Conservation (phyloP, 805 yeast species). For the Crinitomyces ghanaensis region DNA sequence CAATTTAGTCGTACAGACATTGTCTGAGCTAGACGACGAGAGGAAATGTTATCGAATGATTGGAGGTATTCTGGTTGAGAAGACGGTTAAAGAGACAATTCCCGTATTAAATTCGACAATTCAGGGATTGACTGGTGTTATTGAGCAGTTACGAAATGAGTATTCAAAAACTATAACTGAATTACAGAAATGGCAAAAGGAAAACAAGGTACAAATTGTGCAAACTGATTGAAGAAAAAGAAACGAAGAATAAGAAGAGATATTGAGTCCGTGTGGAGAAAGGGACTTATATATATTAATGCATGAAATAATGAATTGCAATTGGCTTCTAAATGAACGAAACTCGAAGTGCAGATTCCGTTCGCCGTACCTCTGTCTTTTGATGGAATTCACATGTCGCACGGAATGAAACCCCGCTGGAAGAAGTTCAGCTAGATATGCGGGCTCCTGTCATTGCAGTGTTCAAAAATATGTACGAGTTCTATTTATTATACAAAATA, state of each 20-base stretch:
- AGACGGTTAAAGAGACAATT: constrained; percentile 64
- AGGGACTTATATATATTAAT: neutral
- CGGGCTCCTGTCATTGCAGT: too few species aligned
- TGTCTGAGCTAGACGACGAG: constrained; percentile 37
- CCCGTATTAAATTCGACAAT: constrained; percentile 49
- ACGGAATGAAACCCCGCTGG: too few species aligned
- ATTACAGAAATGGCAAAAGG: constrained; percentile 39
- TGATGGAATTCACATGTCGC: too few species aligned
- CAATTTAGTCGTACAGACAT: constrained; percentile 48
- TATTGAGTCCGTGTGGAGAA: too few species aligned
- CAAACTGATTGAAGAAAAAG: constrained; percentile 12
- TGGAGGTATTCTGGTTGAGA: constrained; percentile 83
- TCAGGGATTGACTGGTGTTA: constrained; percentile 34
- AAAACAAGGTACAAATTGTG: constrained; percentile 40
- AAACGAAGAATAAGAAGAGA: too few species aligned
- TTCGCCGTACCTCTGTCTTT: too few species aligned
- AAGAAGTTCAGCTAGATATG: too few species aligned
- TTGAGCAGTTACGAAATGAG: constrained; percentile 31
- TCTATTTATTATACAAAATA: too few species aligned
- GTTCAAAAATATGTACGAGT: too few species aligned
- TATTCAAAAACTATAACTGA: constrained; percentile 30
- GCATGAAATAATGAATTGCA: neutral
- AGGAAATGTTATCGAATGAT: constrained; percentile 88
- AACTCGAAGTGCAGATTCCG: too few species aligned
- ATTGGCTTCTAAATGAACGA: neutral